A percentile compares a stretch with the other conserved stretches of the same genome.
phyloP scores from a whole-genome alignment of 2,329 filamentous ascomycete genomes.

The Colletotrichum destructivum region DNA sequence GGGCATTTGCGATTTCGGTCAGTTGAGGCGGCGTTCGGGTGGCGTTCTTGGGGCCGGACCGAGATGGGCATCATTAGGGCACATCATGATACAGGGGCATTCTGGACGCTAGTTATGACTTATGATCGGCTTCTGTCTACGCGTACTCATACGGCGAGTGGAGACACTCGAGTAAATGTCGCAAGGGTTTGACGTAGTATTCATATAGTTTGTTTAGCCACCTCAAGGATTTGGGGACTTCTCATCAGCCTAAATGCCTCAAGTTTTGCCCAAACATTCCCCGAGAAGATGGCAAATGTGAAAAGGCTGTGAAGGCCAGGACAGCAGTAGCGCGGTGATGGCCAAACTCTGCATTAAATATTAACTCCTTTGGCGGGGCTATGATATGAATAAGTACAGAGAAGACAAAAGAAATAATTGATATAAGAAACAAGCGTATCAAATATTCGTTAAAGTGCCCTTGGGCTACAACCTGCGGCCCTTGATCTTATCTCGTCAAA shows the following conservation, averaged over 20 bases:
- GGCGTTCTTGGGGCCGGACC: not conserved
- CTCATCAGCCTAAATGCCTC: no score
- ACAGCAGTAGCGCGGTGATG: no score
- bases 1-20: not conserved
- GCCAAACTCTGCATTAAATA: not conserved
- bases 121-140: no score
- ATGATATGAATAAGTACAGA: not conserved
- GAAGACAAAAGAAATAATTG: not conserved
- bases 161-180: no score
- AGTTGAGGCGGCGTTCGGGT: not conserved
- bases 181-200: not conserved
- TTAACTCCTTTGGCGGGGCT: not conserved
- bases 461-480: not conserved
- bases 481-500: not conserved
- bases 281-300: not conserved
- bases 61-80: not conserved
- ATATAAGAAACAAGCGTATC: not conserved
- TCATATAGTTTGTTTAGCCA: not conserved
- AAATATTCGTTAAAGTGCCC: not conserved
- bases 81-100: not conserved
- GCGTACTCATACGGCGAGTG: not conserved
- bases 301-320: no score
- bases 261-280: no score
- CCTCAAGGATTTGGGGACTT: no score
- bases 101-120: not conserved